phyloP scores from a whole-genome alignment of 805 yeast genomes.

The Diddensiella caesifluorescens region DNA sequence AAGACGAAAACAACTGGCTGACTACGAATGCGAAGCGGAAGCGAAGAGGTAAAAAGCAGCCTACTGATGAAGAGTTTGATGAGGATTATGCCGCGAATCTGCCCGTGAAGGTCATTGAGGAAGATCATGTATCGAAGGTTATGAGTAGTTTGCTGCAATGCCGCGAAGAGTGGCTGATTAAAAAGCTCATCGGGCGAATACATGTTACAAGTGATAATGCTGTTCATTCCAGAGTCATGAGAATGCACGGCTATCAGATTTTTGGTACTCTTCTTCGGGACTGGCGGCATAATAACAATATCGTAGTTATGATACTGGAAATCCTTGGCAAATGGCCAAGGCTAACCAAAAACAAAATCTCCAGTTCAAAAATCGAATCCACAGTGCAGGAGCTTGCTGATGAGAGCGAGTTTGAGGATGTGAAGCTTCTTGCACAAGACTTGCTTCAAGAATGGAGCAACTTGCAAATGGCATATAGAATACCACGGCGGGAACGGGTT shows the following conservation, averaged over 20 bases:
- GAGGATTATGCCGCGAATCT: constrained; percentile 58
- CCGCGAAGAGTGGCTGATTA: constrained; percentile 59
- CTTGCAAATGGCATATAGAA: constrained; percentile 77
- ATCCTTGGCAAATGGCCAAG: constrained; percentile 62
- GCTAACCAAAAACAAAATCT: constrained; percentile 71
- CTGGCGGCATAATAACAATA: constrained; percentile 36
- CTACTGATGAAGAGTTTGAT: constrained; percentile 36
- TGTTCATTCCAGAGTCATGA: constrained; percentile 55
- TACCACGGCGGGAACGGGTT: constrained; percentile 52
- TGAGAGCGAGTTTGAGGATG: constrained; percentile 25
- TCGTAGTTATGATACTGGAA: constrained; percentile 47
- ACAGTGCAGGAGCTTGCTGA: constrained; percentile 44
- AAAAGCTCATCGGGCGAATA: constrained; percentile 64
- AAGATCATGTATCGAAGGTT: constrained; percentile 66
- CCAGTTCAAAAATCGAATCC: constrained; percentile 65
- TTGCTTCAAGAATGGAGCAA: constrained; percentile 65
- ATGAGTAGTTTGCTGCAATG: constrained; percentile 77
- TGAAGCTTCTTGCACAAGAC: constrained; percentile 36
- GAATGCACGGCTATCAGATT: constrained; percentile 83
- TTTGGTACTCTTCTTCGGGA: constrained; percentile 53
- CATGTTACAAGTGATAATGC: constrained; percentile 45
- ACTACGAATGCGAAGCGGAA: constrained; percentile 46
- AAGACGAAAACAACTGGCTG: constrained; percentile 55
- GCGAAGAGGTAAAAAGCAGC: constrained; percentile 29
- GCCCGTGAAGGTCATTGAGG: constrained; percentile 45